Percentiles rank a stretch among this genome's conserved stretches.
Evolutionary conservation across 495 filamentous ascomycete species (phyloP).

Genomic region (Bacidia gigantensis): DNA sequence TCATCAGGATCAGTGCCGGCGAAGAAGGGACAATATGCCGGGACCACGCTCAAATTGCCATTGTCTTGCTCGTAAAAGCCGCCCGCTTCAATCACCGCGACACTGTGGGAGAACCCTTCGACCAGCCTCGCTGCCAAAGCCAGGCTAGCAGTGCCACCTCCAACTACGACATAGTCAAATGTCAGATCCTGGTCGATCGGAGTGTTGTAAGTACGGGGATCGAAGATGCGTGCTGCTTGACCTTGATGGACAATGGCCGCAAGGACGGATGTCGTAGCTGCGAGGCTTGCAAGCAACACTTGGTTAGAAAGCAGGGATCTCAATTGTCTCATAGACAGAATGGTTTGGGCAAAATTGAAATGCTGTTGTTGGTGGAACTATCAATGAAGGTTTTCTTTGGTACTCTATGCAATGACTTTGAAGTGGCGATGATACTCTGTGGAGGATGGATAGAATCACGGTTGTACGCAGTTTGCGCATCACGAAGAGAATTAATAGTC

Average conservation of each 20-base stretch:
- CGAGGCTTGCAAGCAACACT: not conserved
- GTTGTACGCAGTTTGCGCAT: no score
- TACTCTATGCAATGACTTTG: no score
- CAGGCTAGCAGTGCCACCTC: conserved; percentile 39
- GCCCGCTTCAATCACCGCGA: conserved; percentile 46
- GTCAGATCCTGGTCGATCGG: not conserved
- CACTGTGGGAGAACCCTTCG: conserved; percentile 20
- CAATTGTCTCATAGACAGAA: not conserved
- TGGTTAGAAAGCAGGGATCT: not conserved
- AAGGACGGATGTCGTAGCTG: not conserved
- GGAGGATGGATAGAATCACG: no score
- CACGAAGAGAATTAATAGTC: no score
- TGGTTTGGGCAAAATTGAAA: not conserved
- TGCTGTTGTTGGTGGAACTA: no score
- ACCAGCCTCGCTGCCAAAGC: conserved; percentile 33
- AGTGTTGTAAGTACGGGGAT: not conserved
- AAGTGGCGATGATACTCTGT: no score
- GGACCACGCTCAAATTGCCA: conserved; percentile 31
- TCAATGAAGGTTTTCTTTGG: no score
- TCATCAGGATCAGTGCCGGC: conserved; percentile 23
- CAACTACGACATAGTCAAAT: conserved; percentile 40
- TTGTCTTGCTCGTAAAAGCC: conserved; percentile 39
- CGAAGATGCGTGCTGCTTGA: not conserved
- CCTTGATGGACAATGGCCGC: not conserved
- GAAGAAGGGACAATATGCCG: conserved; percentile 24